Conservation (phyloP, 768 basidiomycete genomes). For the Tulasnella sp. region DNA sequence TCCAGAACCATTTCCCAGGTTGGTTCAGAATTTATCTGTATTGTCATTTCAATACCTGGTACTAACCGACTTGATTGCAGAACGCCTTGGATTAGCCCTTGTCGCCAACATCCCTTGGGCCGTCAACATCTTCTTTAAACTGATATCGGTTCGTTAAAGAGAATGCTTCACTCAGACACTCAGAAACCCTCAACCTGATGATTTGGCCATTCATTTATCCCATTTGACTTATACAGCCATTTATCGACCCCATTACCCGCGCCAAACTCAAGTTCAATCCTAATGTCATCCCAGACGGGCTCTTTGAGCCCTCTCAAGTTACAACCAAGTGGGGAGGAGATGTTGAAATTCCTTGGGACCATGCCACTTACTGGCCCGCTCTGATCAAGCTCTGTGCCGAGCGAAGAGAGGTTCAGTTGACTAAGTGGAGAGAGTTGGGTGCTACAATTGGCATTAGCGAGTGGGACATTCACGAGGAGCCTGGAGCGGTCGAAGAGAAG, state of each 20-base stretch:
- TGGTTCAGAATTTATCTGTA: neutral
- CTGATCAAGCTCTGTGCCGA: constrained; percentile 54
- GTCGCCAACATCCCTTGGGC: constrained; percentile 80
- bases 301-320: constrained; percentile 68
- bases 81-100: constrained; percentile 70
- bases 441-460: constrained; percentile 69
- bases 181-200: neutral
- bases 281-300: constrained; percentile 54
- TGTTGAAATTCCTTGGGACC: constrained; percentile 64
- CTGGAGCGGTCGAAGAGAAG: neutral
- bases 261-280: constrained; percentile 48
- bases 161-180: constrained; percentile 72
- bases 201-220: neutral
- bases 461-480: constrained; percentile 61
- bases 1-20: constrained; percentile 73
- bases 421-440: constrained; percentile 65
- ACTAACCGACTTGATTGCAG: constrained; percentile 37
- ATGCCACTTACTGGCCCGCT: constrained; percentile 69
- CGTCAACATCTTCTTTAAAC: constrained; percentile 67
- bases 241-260: constrained; percentile 79
- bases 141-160: constrained; percentile 45
- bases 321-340: constrained; percentile 65
- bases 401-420: constrained; percentile 48
- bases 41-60: constrained; percentile 21
- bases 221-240: constrained; percentile 32